Conservation (phyloP, 2,329 filamentous ascomycete genomes). For the Calycina herbarum region DNA sequence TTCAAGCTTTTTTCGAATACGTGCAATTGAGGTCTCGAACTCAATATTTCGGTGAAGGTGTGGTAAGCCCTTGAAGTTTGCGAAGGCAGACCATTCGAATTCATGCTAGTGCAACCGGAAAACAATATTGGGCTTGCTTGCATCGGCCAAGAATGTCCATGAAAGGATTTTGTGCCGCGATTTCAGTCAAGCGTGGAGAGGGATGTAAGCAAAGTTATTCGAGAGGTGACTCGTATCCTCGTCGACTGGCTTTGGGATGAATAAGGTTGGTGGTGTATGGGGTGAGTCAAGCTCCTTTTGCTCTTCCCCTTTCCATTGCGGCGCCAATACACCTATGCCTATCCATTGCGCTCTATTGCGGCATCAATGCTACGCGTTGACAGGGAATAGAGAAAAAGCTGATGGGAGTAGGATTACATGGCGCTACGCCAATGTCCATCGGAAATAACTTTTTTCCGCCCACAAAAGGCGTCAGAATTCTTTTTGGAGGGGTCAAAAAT, state of each 20-base stretch:
- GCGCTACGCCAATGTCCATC: not conserved
- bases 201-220: not conserved
- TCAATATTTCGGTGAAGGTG: not conserved
- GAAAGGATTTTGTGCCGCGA: conserved; percentile 4
- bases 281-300: conserved; percentile 3
- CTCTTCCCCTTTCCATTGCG: conserved; percentile 2
- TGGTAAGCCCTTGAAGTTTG: conserved; percentile 3
- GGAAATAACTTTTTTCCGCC: conserved; percentile 1
- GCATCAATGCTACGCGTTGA: conserved; percentile 1
- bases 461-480: not conserved
- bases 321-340: not conserved
- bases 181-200: not conserved
- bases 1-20: conserved; percentile 1
- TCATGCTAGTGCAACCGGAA: conserved; percentile 3
- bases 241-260: not conserved
- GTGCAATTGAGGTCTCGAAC: not conserved
- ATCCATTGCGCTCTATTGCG: not conserved
- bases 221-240: not conserved
- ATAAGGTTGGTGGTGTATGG: conserved; percentile 4
- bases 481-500: not conserved
- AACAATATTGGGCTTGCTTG: conserved; percentile 7
- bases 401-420: conserved; percentile 6
- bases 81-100: not conserved
- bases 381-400: not conserved
- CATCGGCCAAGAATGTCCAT: conserved; percentile 5